Evolutionary conservation across 164 flowering plant genomes (phyloP), one percentile per base, ranked within the genome.

Genomic region (Aristolochia californica): DNA sequence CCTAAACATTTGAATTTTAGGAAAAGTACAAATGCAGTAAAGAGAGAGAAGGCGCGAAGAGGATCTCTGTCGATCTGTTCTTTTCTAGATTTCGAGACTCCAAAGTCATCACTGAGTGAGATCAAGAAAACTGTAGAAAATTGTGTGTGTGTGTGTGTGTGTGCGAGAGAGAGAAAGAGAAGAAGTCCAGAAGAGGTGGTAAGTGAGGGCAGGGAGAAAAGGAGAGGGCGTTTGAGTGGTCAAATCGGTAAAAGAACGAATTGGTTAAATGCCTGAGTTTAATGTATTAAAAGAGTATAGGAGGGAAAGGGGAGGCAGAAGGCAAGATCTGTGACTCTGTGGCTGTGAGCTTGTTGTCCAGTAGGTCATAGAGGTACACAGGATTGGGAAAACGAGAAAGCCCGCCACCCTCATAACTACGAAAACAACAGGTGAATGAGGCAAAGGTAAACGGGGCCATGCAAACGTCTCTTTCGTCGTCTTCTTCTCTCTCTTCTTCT

Each of bases 401-500:
- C 27, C 48, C 56, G 9, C 20, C 53, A 59, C 24, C 57, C 68
- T 67, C 74, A 68, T 78, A 70, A 79, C 71, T 77, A 45, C 66
- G 87, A 79, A 70, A 79, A 71, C 74, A 77, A 82, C 82, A 59
- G 74, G 72, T 77, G 82, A 77, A 71, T 67, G 77, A 66, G 77
- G 56, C 72, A 75, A 75, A 75, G 77, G 78, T 59, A 65, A 69
- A 50, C 52, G 15, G 26, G n/a, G 61, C 80, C 87, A 82, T 77
- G 84, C 83, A 82, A 68, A 76, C 79, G 87, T 80, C 87, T 77
- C 72, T 78, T 78, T 80, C 87, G 61, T n/a, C n/a, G n/a, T 54
- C 43, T 20, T 75, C 68, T 66, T 78, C 67, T 75, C 70, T 81
- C n/a, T 5, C n/a, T 74, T 69, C 68, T 77, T 68, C 75, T 70